Conservation (phyloP, 331 rosid species). For the Saraca asoca region DNA sequence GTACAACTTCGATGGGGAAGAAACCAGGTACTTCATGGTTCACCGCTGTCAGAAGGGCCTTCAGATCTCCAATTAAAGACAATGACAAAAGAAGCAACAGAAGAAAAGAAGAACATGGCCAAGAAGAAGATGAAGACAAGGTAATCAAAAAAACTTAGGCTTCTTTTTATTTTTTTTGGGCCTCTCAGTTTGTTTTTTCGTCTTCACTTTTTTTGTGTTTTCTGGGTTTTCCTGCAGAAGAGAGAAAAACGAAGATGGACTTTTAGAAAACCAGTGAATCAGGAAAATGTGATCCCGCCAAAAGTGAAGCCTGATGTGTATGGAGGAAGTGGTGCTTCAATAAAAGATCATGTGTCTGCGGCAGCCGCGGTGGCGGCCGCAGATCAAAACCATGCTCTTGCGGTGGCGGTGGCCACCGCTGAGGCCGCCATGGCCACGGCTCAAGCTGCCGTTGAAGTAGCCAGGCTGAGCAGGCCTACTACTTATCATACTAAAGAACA, state of each 20-base stretch:
- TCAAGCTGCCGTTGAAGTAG: conserved; percentile 66
- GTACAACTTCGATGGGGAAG: conserved; percentile 76
- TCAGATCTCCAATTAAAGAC: conserved; percentile 96
- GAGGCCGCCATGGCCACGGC: conserved; percentile 84
- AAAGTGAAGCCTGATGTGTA: conserved; percentile 42
- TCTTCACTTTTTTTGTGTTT: background rate
- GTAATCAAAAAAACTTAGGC: conserved; percentile 19
- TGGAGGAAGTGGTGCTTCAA: conserved; percentile 19
- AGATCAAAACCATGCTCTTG: conserved; percentile 74
- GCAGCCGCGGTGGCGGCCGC: conserved; percentile 1
- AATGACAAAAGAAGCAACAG: conserved; percentile 42
- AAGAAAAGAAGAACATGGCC: conserved; percentile 56
- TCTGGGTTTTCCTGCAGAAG: conserved; percentile 42
- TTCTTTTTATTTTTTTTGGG: background rate
- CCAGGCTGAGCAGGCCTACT: conserved; percentile 61
- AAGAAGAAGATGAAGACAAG: conserved; percentile 67
- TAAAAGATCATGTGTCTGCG: conserved; percentile 18
- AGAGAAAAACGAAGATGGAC: conserved; percentile 89
- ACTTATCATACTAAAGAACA: conserved; percentile 50
- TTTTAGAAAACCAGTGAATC: conserved; percentile 31
- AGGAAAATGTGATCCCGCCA: conserved; percentile 45
- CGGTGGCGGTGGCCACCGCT: conserved; percentile 78
- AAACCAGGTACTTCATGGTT: conserved; percentile 84
- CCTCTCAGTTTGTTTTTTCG: background rate
- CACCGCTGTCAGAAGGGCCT: conserved; percentile 96